Conservation (phyloP, 805 yeast species). For the Ogataea zsoltii region DNA sequence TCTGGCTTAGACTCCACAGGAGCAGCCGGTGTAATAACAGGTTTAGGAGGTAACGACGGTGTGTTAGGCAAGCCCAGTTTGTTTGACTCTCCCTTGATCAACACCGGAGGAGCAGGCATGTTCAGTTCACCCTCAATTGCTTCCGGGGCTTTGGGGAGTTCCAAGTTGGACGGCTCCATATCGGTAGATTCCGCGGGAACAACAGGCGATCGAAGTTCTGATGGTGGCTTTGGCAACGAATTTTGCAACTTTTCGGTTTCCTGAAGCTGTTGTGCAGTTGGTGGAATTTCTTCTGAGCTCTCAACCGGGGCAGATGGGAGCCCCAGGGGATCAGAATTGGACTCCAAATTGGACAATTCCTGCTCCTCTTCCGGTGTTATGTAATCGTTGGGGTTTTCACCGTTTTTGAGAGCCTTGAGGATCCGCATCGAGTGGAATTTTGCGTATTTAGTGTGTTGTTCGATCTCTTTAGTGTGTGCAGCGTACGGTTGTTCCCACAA, state of each 20-base stretch:
- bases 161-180: neutral
- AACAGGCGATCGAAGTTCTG: conserved; percentile 12
- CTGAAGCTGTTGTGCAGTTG: neutral
- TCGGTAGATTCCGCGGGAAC: neutral
- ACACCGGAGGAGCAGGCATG: conserved; percentile 31
- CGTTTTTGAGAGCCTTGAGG: conserved; percentile 46
- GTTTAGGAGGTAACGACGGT: conserved; percentile 23
- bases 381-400: conserved; percentile 60
- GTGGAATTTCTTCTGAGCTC: neutral
- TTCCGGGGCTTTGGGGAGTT: conserved; percentile 19
- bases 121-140: conserved; percentile 26
- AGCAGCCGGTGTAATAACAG: neutral
- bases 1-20: neutral
- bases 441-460: conserved; percentile 53
- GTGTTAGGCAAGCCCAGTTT: conserved; percentile 30
- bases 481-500: conserved; percentile 38
- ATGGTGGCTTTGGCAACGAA: conserved; percentile 17
- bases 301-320: conserved; percentile 1
- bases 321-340: neutral
- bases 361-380: conserved; percentile 40
- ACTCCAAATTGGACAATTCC: conserved; percentile 20
- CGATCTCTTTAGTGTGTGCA: conserved; percentile 25
- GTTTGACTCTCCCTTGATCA: conserved; percentile 34
- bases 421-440: conserved; percentile 64
- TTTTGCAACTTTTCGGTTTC: conserved; percentile 3